Percentiles rank a stretch among this genome's conserved stretches.
Conservation (phyloP, 108 stramenopile species). For the Mayamaea pseudoterrestris region DNA sequence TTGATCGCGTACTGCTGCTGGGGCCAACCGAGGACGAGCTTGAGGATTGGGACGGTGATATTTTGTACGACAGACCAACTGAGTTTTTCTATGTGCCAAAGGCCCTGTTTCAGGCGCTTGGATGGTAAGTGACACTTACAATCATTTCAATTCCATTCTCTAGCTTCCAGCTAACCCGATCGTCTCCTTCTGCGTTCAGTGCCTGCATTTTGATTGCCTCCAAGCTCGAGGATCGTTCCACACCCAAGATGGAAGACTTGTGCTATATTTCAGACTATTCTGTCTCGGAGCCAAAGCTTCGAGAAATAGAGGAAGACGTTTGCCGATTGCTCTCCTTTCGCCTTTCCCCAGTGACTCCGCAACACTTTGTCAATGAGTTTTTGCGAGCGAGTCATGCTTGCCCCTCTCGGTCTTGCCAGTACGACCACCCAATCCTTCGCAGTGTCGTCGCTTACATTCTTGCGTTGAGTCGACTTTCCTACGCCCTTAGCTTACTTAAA, state of each 20-base stretch:
- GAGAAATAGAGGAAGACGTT: conserved; percentile 51
- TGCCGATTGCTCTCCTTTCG: conserved; percentile 45
- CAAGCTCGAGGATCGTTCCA: conserved; percentile 53
- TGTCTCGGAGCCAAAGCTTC: conserved; percentile 37
- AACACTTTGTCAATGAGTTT: conserved; percentile 37
- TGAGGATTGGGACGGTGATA: conserved; percentile 1
- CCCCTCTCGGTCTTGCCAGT: conserved; percentile 4
- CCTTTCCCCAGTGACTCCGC: conserved; percentile 38
- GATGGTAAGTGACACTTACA: conserved; percentile 25
- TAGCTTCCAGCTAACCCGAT: neutral
- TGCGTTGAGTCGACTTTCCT: conserved; percentile 59
- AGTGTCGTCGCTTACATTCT: conserved; percentile 60
- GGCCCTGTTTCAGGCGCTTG: conserved; percentile 46
- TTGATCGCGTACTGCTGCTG: conserved; percentile 61
- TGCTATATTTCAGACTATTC: conserved; percentile 64
- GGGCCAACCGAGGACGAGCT: conserved; percentile 4
- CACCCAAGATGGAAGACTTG: conserved; percentile 43
- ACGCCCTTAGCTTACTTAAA: conserved; percentile 14
- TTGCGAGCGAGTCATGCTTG: conserved; percentile 50
- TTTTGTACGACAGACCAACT: conserved; percentile 21
- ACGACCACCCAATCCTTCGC: conserved; percentile 9
- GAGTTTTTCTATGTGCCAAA: conserved; percentile 20
- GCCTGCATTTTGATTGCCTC: conserved; percentile 69
- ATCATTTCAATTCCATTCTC: neutral
- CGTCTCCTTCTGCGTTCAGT: conserved; percentile 11